Conservation (phyloP, 2,329 filamentous ascomycete species). For the Elsinoe fawcettii region DNA sequence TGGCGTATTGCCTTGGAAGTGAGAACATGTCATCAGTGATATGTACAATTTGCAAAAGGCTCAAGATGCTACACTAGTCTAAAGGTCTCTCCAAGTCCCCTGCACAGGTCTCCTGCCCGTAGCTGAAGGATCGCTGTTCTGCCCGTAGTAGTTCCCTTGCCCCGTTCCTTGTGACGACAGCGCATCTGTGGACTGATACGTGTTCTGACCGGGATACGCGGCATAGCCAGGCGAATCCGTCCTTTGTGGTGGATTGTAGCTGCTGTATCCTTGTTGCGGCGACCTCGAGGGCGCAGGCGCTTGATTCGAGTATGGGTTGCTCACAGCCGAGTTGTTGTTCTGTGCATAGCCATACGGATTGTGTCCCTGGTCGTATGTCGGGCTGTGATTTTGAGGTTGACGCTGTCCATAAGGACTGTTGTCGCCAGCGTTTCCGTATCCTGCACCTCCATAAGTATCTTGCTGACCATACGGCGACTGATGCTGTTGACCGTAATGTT, state of each 20-base stretch:
- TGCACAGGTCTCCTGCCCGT: conserved; percentile 27
- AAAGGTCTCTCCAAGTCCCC: conserved; percentile 30
- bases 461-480: conserved; percentile 13
- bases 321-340: background rate
- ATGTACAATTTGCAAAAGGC: background rate
- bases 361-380: background rate
- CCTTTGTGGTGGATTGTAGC: background rate
- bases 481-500: background rate
- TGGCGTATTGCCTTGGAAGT: too few species aligned
- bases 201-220: conserved; percentile 21
- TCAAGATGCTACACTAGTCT: background rate
- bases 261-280: conserved; percentile 6
- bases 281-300: background rate
- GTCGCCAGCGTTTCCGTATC: background rate
- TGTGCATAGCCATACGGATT: background rate
- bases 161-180: conserved; percentile 14
- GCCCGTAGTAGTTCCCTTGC: background rate
- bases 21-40: too few species aligned
- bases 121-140: background rate
- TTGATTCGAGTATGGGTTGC: background rate
- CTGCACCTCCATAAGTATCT: background rate
- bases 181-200: conserved; percentile 18
- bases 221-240: conserved; percentile 20
- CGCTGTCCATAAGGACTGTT: conserved; percentile 17
- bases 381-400: conserved; percentile 15